Percentiles rank a stretch among this genome's conserved stretches.
phyloP scores from a whole-genome alignment of 1,284 basidiomycete species.

The Apiotrichum akiyoshidainum region DNA sequence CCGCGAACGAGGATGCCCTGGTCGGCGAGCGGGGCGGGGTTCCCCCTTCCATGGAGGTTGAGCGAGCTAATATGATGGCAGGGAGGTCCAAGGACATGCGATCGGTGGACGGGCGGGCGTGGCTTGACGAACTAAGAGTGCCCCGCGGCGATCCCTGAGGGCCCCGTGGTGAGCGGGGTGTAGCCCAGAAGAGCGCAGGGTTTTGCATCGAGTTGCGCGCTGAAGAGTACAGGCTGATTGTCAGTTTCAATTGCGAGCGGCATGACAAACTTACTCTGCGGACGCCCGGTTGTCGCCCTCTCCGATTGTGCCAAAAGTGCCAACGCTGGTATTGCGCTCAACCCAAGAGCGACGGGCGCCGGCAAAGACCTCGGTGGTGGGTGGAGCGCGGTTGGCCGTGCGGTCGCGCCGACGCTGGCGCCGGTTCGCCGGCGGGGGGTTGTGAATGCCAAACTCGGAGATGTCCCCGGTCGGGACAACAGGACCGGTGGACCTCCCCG shows the following conservation, averaged over 20 bases:
- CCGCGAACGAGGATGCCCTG: neutral
- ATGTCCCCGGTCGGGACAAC: neutral
- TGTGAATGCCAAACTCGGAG: conserved; percentile 16
- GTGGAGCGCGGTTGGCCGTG: neutral
- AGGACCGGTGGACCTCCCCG: neutral
- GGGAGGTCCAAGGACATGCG: too few relatives aligned
- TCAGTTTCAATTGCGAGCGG: neutral
- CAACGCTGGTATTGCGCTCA: conserved; percentile 17
- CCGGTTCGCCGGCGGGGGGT: neutral
- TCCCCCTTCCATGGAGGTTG: neutral
- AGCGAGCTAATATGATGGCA: neutral
- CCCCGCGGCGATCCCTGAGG: neutral
- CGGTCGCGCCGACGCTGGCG: neutral
- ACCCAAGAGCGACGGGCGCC: neutral
- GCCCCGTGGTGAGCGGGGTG: neutral
- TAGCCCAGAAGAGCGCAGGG: neutral
- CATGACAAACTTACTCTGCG: neutral
- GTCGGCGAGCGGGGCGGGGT: neutral
- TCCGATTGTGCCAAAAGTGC: conserved; percentile 14
- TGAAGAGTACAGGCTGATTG: neutral
- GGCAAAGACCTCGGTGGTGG: neutral
- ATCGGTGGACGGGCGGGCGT: neutral
- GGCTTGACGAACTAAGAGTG: neutral
- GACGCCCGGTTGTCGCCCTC: neutral
- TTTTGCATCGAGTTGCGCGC: neutral